Percentiles rank a stretch among this genome's conserved stretches.
These are phyloP conservation scores for Suhomyces ambrosiae DNA, from an alignment of 1,139 yeast species.

Conservation along the genomic window DNA sequence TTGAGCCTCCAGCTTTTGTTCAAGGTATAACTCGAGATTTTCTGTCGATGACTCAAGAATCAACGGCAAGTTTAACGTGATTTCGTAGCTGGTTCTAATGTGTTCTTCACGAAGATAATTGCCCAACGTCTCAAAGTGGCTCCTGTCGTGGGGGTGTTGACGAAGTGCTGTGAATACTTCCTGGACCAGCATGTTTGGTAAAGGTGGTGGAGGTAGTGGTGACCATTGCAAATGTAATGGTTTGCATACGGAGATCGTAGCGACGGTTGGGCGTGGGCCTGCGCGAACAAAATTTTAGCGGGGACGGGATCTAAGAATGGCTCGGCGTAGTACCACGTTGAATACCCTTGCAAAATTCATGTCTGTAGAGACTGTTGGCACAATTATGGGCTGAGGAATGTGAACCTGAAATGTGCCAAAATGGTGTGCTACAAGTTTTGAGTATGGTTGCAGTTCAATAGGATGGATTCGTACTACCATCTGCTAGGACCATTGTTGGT, in stretches of 20 bases:
- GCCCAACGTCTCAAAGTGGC: conserved; percentile 21
- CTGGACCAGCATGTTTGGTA: conserved; percentile 5
- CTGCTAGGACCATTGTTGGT: too few species aligned
- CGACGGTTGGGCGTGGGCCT: conserved; percentile 5
- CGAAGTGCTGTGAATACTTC: conserved; percentile 8
- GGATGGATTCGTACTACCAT: too few species aligned
- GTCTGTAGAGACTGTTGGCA: too few species aligned
- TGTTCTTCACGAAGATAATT: conserved; percentile 31
- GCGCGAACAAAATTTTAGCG: too few species aligned
- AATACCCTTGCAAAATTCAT: too few species aligned
- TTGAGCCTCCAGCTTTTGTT: neutral
- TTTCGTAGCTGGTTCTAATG: conserved; percentile 21
- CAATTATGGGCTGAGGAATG: too few species aligned
- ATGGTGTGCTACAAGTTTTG: too few species aligned
- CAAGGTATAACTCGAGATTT: conserved; percentile 13
- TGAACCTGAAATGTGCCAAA: too few species aligned
- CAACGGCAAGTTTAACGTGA: conserved; percentile 12
- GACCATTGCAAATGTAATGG: conserved; percentile 7
- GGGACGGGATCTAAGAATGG: too few species aligned
- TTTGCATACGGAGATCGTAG: conserved; percentile 7
- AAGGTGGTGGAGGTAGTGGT: conserved; percentile 1
- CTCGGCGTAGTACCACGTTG: too few species aligned
- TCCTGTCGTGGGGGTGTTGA: conserved; percentile 5
- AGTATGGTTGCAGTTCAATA: too few species aligned
- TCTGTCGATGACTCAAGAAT: conserved; percentile 13